Percentiles rank a stretch among this genome's conserved stretches.
Conservation (phyloP, 345 rosid genomes). For the Eucalyptus urophylla region DNA sequence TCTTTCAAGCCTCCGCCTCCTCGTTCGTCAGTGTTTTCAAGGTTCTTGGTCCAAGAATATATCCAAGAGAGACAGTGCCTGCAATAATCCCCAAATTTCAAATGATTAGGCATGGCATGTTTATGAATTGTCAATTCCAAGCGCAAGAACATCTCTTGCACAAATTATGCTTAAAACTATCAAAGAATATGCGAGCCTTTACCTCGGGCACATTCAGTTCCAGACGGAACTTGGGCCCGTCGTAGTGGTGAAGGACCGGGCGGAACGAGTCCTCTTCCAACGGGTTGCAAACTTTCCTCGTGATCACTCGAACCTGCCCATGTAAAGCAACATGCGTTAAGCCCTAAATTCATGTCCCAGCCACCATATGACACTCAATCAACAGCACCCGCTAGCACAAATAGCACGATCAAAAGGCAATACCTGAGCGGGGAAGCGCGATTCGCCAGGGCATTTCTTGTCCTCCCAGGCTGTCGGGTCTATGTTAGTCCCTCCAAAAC, state of each 20-base stretch:
- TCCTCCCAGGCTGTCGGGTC: constrained; percentile 12
- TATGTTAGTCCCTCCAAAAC: constrained; percentile 9
- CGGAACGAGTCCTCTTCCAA: constrained; percentile 11
- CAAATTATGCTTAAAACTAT: background rate
- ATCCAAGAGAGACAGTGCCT: constrained; percentile 4
- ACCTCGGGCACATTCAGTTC: constrained; percentile 12
- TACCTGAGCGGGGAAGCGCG: constrained; percentile 16
- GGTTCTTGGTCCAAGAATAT: background rate
- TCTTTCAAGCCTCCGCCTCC: background rate
- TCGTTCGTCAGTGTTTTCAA: background rate
- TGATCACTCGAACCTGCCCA: background rate
- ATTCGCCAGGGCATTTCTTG: constrained; percentile 4
- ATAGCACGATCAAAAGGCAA: background rate
- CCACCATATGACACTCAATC: background rate
- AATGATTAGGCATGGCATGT: background rate
- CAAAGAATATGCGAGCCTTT: background rate
- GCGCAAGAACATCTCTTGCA: background rate
- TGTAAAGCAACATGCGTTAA: background rate
- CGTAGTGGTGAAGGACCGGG: constrained; percentile 11
- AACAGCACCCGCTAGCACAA: background rate
- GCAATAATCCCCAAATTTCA: background rate
- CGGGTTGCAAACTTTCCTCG: constrained; percentile 2
- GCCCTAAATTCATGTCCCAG: background rate
- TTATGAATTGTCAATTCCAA: background rate
- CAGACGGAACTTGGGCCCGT: constrained; percentile 11